These are phyloP conservation scores for Pythium angustatum DNA, from an alignment of 352 stramenopile genomes.

Conservation along the genomic window DNA sequence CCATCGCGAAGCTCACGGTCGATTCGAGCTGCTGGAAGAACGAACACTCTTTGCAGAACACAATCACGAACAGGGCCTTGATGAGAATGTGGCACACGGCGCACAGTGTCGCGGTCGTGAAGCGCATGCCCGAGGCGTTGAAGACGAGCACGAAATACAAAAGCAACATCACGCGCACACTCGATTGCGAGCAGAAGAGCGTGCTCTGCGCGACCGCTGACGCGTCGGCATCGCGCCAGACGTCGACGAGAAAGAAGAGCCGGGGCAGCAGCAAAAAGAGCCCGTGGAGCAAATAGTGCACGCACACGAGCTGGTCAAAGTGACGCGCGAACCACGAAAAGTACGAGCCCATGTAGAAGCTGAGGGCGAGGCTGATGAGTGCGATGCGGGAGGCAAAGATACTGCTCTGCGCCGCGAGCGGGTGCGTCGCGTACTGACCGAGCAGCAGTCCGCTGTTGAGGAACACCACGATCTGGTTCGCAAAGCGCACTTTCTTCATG, in stretches of 20 bases:
- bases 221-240: slow-evolving; percentile 33
- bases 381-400: slow-evolving; percentile 45
- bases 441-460: slow-evolving; percentile 53
- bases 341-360: slow-evolving; percentile 46
- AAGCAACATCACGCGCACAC: slow-evolving; percentile 51
- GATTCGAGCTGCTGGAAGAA: slow-evolving; percentile 53
- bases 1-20: slow-evolving; percentile 51
- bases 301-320: slow-evolving; percentile 55
- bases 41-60: slow-evolving; percentile 51
- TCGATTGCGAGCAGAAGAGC: slow-evolving; percentile 62
- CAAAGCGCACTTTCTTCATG: slow-evolving; percentile 57
- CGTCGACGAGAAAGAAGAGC: slow-evolving; percentile 40
- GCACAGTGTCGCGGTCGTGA: slow-evolving; percentile 57
- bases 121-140: slow-evolving; percentile 69
- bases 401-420: slow-evolving; percentile 25
- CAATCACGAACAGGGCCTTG: slow-evolving; percentile 51
- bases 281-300: slow-evolving; percentile 52
- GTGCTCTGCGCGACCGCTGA: slow-evolving; percentile 23
- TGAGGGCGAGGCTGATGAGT: slow-evolving; percentile 42
- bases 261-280: slow-evolving; percentile 52
- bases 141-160: slow-evolving; percentile 63
- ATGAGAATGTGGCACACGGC: slow-evolving; percentile 43
- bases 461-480: slow-evolving; percentile 48
- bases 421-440: slow-evolving; percentile 47
- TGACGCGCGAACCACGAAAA: slow-evolving; percentile 43